Base-by-base conservation (phyloP, 192 early-diverging fungal genomes). In the Backusella tarrabulga region DNA sequence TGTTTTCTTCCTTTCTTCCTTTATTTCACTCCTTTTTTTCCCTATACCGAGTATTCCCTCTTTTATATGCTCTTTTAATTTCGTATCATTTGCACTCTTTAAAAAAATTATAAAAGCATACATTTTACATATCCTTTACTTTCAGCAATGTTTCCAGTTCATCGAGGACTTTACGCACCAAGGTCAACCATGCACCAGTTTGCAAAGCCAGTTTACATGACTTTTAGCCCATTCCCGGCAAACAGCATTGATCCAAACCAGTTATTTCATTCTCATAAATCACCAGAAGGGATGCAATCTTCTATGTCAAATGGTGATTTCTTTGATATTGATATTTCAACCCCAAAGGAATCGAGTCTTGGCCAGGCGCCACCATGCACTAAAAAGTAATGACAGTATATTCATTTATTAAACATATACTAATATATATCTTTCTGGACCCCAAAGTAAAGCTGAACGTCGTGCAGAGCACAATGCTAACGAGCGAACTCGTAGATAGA, bases 381-480 rank as follows among this genome's bases (percentile, higher is more conserved):
- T 60, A 60, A 60, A 60, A 60, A 60, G 21, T 60, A 60, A 60
- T 23, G 0, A 12, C 2, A 56, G 9, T 11, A 23, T 9, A 23
- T 9, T 23, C 8, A 56, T 26, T 23, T 56, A 56, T 56, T 23
- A 56, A 7, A 0, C n/a, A 1, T 56, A 11, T 23, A 56, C 54
- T 56, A 56, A 56, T 26, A 52, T 52, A 52, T 60, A 3, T 23
- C 21, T 60, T 54, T 23, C 6, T 60, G 26, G 54, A 60, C 3
- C 54, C 21, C 70, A 71, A 32, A 44, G 38, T 41, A 79, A 79
- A 38, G 77, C 77, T 54, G 77, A 79, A 14, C 71, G 77, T 67
- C 87, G 93, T 36, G 93, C 92, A 32, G 90, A 87, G 35, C 93
- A 95, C 83, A 95, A 95, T 77, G 92, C 92, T 15, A 92, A 92